phyloP scores from a whole-genome alignment of 306 rosid species.

The Boehmeria nivea region DNA sequence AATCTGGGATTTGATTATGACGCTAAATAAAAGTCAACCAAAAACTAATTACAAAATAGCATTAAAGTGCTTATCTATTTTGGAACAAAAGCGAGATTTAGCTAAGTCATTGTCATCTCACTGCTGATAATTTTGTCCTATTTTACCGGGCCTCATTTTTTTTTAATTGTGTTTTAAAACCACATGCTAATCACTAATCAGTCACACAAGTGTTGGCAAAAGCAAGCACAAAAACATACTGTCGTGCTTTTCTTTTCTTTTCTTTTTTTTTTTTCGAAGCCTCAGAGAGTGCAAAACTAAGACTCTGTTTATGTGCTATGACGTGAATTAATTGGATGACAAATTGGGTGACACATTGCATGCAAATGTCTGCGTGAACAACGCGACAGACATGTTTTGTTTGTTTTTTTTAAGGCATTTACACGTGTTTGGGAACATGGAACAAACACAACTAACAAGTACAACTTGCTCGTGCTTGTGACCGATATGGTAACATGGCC shows the following conservation, averaged over 20 bases:
- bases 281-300: too few relatives aligned
- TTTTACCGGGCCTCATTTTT: too few relatives aligned
- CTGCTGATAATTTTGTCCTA: not conserved
- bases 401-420: conserved; percentile 1
- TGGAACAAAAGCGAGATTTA: not conserved
- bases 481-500: conserved; percentile 39
- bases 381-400: conserved; percentile 35
- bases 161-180: too few relatives aligned
- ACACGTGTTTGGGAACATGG: conserved; percentile 26
- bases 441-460: conserved; percentile 27
- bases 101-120: not conserved
- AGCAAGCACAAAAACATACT: too few relatives aligned
- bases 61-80: not conserved
- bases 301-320: not conserved
- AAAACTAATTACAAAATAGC: not conserved
- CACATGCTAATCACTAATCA: too few relatives aligned
- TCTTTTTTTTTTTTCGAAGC: too few relatives aligned
- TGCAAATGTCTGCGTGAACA: conserved; percentile 31
- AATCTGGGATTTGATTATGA: too few relatives aligned
- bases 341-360: conserved; percentile 8
- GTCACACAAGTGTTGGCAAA: too few relatives aligned
- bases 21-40: not conserved
- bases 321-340: not conserved
- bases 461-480: conserved; percentile 1
- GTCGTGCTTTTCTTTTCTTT: too few relatives aligned